phyloP scores from a whole-genome alignment of 306 rosid species.

The Cercis canadensis region DNA sequence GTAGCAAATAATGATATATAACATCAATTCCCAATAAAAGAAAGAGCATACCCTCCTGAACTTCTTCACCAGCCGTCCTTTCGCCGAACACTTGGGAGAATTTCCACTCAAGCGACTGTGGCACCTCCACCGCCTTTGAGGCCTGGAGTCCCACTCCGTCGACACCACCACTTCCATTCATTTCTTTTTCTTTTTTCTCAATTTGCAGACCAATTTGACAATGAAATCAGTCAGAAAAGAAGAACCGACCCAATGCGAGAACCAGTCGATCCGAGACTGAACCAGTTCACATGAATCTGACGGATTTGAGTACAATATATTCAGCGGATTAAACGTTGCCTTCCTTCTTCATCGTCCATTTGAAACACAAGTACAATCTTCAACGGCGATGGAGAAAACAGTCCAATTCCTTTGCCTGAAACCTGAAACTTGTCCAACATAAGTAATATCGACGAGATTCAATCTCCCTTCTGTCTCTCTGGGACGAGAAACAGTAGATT shows the following conservation, averaged over 20 bases:
- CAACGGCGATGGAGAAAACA: not conserved
- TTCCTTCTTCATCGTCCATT: slow-evolving; percentile 39
- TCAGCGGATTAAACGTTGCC: slow-evolving; percentile 33
- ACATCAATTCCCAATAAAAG: too few relatives aligned
- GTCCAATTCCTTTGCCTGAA: not conserved
- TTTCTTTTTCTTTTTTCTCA: not conserved
- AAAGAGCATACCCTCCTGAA: slow-evolving; percentile 99
- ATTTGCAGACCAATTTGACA: not conserved
- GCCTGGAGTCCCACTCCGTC: slow-evolving; percentile 1
- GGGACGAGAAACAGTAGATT: slow-evolving; percentile 14
- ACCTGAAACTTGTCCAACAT: not conserved
- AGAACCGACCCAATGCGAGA: slow-evolving; percentile 43
- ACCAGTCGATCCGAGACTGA: slow-evolving; percentile 43
- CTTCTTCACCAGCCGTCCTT: slow-evolving; percentile 98
- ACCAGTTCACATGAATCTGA: slow-evolving; percentile 1
- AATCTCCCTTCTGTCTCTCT: not conserved
- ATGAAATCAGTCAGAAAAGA: not conserved
- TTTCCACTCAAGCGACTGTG: slow-evolving; percentile 89
- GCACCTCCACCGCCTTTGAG: slow-evolving; percentile 28
- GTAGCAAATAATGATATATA: too few relatives aligned
- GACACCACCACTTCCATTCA: slow-evolving; percentile 5
- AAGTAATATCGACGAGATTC: slow-evolving; percentile 14
- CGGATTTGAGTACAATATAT: not conserved
- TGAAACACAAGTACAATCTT: slow-evolving; percentile 3
- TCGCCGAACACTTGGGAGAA: slow-evolving; percentile 99